These are phyloP conservation scores for Claviceps sp. DNA, from an alignment of 2,329 filamentous ascomycete genomes.

Conservation along the genomic window DNA sequence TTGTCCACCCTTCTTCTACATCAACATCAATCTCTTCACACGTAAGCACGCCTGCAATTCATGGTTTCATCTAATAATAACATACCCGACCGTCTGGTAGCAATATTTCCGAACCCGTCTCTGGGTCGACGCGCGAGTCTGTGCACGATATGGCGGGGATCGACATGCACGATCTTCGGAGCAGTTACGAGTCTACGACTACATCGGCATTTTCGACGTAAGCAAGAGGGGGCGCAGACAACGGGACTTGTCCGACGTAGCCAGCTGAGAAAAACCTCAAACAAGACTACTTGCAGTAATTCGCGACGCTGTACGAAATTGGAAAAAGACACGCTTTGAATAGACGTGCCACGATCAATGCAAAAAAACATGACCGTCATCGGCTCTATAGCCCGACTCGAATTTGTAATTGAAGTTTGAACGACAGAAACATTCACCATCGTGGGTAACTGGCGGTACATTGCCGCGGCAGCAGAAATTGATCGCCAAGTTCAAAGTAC, in stretches of 20 bases:
- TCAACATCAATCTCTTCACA: no score
- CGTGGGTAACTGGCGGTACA: slow-evolving; percentile 48
- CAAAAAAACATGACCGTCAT: slow-evolving; percentile 24
- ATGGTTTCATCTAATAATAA: no score
- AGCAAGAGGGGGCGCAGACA: slow-evolving; percentile 22
- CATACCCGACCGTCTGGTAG: no score
- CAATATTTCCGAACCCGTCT: slow-evolving; percentile 22
- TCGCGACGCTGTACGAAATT: no score
- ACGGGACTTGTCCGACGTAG: no score
- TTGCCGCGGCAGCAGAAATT: slow-evolving; percentile 42
- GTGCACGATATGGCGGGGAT: slow-evolving; percentile 38
- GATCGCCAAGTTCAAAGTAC: slow-evolving; percentile 44
- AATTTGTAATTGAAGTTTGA: slow-evolving; percentile 30
- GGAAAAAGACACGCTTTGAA: no score
- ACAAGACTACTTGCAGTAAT: no score
- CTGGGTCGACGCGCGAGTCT: slow-evolving; percentile 40
- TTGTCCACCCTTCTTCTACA: no score
- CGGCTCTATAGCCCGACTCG: slow-evolving; percentile 41
- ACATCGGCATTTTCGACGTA: slow-evolving; percentile 30
- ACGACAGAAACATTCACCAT: slow-evolving; percentile 35
- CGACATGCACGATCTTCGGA: slow-evolving; percentile 45
- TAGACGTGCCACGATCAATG: not conserved
- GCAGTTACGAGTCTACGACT: slow-evolving; percentile 31
- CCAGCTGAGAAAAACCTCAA: no score
- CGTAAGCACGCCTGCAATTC: no score